A percentile compares a stretch with the other conserved stretches of the same genome.
These are phyloP conservation scores for Tilletia walkeri DNA, from an alignment of 1,284 basidiomycete species.

Conservation along the genomic window DNA sequence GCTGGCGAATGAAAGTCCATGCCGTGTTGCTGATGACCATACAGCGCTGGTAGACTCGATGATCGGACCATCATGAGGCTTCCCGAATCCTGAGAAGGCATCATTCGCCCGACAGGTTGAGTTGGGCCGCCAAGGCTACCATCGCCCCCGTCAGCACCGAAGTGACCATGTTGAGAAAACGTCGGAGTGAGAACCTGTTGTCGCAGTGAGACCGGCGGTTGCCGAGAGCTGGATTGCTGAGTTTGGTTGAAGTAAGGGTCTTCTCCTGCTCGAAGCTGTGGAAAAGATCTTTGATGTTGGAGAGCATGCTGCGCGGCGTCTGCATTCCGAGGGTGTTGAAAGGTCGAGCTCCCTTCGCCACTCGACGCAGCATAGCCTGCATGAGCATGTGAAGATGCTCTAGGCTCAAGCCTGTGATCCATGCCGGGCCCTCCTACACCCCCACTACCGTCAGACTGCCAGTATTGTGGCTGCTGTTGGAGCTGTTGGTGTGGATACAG, in stretches of 20 bases:
- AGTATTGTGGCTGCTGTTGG: neutral
- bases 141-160: neutral
- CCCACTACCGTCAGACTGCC: too few relatives aligned
- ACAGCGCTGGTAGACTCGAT: neutral
- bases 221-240: neutral
- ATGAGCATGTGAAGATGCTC: neutral
- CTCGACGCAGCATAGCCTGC: too few relatives aligned
- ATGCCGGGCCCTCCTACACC: too few relatives aligned
- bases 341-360: neutral
- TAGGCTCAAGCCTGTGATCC: neutral
- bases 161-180: neutral
- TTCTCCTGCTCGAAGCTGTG: neutral
- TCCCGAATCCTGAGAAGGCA: neutral
- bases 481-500: conserved; percentile 7
- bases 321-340: neutral
- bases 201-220: neutral
- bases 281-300: neutral
- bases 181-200: conserved; percentile 14
- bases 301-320: neutral
- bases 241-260: too few relatives aligned
- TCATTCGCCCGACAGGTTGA: neutral
- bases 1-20: neutral
- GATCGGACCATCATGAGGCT: neutral
- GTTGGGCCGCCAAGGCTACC: neutral
- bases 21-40: neutral